Base-by-base conservation (phyloP, 192 early-diverging fungal species). In the Umbelopsis vinacea region DNA sequence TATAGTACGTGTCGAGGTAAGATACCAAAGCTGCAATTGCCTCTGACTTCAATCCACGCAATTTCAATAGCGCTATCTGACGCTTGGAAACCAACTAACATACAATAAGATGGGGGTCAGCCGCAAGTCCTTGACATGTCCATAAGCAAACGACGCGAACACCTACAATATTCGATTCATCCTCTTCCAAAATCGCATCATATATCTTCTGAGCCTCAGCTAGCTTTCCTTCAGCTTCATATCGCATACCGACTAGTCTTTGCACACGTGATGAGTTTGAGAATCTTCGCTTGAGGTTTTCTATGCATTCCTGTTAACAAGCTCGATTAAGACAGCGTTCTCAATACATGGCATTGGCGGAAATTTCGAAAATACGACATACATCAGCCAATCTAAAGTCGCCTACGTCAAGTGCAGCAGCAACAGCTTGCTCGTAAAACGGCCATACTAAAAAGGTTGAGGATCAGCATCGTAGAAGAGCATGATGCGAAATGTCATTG, bases 1-100 rank as follows among this genome's bases (percentile, higher is more conserved):
- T 90, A 47, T 88, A 89, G 67, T 94, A 94, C 19, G 86, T 89
- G 77, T 97, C 96, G 52, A 97, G 70, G 72, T 96, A 95, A 45
- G 83, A 77, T 38, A 87, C 87, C 24, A 97, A 81, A 21, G 83
- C 81, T 10, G 81, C 83, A 50, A 96, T 93, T 22, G 95, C 93
- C n/a, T 92, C 89, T 47, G 75, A 46, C 4, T 76, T 70, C 55
- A 91, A 84, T 14, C 90, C 92, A 68, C 90, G 85, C 6, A 90
- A 70, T 55, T 92, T 88, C 46, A 92, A 76, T 46, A 93, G 40
- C 37, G 94, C 92, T 52, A 97, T 86, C 45, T 91, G 81, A 15
- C 97, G 91, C 71, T 99, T 94, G 33, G 79, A 74, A 22, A 89
- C 90, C 47, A 88, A 71, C 79, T 90, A 68, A 8, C 26, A 23